Evolutionary conservation across 1,139 yeast genomes (phyloP).

Genomic region (Pichia terricola): DNA sequence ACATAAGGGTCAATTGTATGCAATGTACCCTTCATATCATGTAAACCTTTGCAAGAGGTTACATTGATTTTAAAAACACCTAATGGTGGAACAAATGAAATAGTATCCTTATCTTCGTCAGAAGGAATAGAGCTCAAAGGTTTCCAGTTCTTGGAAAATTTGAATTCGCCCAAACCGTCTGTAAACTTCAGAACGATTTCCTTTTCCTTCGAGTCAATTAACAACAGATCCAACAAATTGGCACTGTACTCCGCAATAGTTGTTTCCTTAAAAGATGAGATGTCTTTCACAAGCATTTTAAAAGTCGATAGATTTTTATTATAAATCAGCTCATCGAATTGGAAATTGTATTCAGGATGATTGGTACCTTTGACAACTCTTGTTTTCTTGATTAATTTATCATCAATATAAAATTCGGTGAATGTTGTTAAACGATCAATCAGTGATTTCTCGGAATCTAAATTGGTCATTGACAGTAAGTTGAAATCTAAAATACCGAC

Average conservation of each 20-base stretch:
- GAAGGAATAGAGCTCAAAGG: conserved; percentile 53
- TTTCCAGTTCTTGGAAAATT: conserved; percentile 57
- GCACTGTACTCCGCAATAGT: conserved; percentile 47
- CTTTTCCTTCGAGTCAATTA: conserved; percentile 24
- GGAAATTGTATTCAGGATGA: conserved; percentile 64
- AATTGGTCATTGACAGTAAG: conserved; percentile 61
- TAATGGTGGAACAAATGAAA: conserved; percentile 44
- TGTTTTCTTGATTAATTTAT: conserved; percentile 41
- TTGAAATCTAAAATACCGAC: conserved; percentile 65
- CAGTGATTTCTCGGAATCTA: conserved; percentile 55
- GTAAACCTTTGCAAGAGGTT: conserved; percentile 43
- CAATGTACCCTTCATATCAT: conserved; percentile 32
- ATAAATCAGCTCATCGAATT: conserved; percentile 50
- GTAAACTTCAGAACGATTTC: conserved; percentile 29
- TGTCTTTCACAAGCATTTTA: conserved; percentile 49
- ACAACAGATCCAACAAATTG: conserved; percentile 39
- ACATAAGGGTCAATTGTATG: conserved; percentile 72
- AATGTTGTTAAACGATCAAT: conserved; percentile 66
- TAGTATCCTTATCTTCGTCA: conserved; percentile 34
- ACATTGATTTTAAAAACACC: conserved; percentile 58
- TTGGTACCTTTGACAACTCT: conserved; percentile 58
- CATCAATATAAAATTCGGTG: conserved; percentile 51
- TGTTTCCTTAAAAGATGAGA: conserved; percentile 34
- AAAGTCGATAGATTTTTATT: conserved; percentile 48
- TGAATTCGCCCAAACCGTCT: conserved; percentile 41